These are phyloP conservation scores for Colletotrichum lindemuthianum DNA, from an alignment of 2,329 filamentous ascomycete species.

Conservation along the genomic window DNA sequence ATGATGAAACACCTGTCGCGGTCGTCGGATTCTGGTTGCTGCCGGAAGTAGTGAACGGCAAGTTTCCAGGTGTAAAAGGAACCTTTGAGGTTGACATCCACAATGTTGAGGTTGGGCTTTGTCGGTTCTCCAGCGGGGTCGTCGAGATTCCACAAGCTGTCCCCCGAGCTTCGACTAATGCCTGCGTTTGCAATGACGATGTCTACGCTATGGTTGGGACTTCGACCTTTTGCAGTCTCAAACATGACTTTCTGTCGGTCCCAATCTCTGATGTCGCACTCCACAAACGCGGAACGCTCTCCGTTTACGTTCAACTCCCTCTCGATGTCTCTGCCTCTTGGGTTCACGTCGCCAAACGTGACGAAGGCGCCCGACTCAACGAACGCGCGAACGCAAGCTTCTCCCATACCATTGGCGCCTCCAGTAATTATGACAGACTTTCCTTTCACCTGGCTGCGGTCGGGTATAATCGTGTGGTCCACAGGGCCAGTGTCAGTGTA, in stretches of 20 bases:
- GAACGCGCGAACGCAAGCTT: constrained; percentile 48
- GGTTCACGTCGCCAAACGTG: constrained; percentile 52
- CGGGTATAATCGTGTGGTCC: constrained; percentile 46
- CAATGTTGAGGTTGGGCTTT: constrained; percentile 53
- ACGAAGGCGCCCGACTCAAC: constrained; percentile 51
- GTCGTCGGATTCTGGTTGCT: constrained; percentile 48
- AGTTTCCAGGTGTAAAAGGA: constrained; percentile 57
- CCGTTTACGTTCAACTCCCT: constrained; percentile 43
- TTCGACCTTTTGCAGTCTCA: constrained; percentile 48
- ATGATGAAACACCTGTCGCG: constrained; percentile 60
- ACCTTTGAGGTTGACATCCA: constrained; percentile 53
- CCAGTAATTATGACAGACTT: constrained; percentile 60
- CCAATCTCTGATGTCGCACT: constrained; percentile 55
- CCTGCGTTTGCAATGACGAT: constrained; percentile 60
- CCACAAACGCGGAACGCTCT: constrained; percentile 45
- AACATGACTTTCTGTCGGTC: constrained; percentile 54
- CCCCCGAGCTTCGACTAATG: constrained; percentile 48
- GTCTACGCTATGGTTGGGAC: constrained; percentile 52
- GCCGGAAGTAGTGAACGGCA: constrained; percentile 57
- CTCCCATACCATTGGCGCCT: constrained; percentile 55
- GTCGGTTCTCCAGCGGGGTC: constrained; percentile 42
- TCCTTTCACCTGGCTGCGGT: constrained; percentile 49
- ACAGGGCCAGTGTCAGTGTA: constrained; percentile 48
- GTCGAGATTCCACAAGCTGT: constrained; percentile 51
- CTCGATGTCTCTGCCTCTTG: constrained; percentile 45